Evolutionary conservation across 1,284 basidiomycete species (phyloP), one percentile per base, ranked within the genome.

Genomic region (Wallemia hederae): DNA sequence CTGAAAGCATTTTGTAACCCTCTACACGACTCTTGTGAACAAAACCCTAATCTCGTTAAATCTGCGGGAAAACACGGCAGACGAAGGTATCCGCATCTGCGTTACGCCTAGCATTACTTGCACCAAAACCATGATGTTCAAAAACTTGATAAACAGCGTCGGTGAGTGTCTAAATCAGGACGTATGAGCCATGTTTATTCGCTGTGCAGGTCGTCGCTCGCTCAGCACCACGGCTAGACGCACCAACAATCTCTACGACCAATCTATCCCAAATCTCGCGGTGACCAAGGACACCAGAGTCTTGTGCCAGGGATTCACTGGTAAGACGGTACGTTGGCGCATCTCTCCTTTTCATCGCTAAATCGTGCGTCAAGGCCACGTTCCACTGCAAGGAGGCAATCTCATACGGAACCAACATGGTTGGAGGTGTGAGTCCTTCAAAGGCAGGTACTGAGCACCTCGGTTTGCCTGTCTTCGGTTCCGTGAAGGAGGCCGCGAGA

Each of bases 391-490:
- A 80, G 70, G 90, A 97, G 73, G 90, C 94, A 59, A 74, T 98
- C 65, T 86, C 81, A 59, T 71, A 70, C 61, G 91, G 91, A 29
- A 98, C 94, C 63, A 85, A 84, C 63, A 89, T 98, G 81, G 88
- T 99, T 63, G 94, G 92, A 62, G 94, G 94, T 69, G 90, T 94
- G 61, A 91, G 88, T 34, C 94, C 92, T 60, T 62, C 71, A 76
- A 98, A 97, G 74, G 94, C 91, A 60, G 94, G 94, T 31, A 82
- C 86, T 72, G 86, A 80, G 17, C 94, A 99, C 74, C 79, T 98
- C 63, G 92, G 91, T 56, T 78, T 96, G 55, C 94, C 94, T 62
- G 83, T 99, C 56, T 99, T 90, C 68, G 92, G 87, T 55, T 80
- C 80, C 57, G 94, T 99, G 61, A 78, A 77, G 67, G 94, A 98